A percentile compares a stretch with the other conserved stretches of the same genome.
phyloP scores from a whole-genome alignment of 306 rosid species.

The Acacia confusa region DNA sequence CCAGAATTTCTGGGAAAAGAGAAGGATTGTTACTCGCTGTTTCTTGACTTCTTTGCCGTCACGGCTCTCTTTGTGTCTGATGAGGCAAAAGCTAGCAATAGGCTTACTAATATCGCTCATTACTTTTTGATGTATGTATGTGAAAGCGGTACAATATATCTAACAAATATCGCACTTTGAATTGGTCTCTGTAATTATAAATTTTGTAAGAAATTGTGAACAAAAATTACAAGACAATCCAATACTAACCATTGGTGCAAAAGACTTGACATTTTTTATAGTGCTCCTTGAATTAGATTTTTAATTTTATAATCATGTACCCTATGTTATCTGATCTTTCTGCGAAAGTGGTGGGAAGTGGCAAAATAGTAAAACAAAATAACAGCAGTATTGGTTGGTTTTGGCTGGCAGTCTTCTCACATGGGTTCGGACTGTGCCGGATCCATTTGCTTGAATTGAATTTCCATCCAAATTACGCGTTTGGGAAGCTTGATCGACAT shows the following conservation, averaged over 20 bases:
- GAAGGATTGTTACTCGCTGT: not conserved
- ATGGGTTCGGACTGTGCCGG: not conserved
- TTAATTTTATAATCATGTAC: not conserved
- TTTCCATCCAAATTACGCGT: not conserved
- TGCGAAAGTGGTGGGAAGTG: not conserved
- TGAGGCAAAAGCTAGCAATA: not conserved
- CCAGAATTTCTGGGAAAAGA: not conserved
- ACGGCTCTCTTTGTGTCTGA: not conserved
- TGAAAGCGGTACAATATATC: not conserved
- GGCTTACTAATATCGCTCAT: not conserved
- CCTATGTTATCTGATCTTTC: not conserved
- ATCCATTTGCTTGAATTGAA: not conserved
- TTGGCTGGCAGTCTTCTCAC: not conserved
- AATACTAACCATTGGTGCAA: not conserved
- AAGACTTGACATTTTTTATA: not conserved
- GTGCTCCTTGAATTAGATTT: not conserved
- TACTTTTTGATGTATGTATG: not conserved
- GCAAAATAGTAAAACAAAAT: not conserved
- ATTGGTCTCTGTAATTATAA: not conserved
- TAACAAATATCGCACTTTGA: not conserved
- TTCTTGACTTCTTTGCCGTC: not conserved
- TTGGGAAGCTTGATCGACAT: not conserved
- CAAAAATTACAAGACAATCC: too few species aligned
- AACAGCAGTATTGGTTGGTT: not conserved
- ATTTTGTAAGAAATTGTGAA: too few species aligned